A percentile compares a stretch with the other conserved stretches of the same genome.
Evolutionary conservation across 2,329 filamentous ascomycete genomes (phyloP).

Genomic region (Neodidymelliopsis sp.): DNA sequence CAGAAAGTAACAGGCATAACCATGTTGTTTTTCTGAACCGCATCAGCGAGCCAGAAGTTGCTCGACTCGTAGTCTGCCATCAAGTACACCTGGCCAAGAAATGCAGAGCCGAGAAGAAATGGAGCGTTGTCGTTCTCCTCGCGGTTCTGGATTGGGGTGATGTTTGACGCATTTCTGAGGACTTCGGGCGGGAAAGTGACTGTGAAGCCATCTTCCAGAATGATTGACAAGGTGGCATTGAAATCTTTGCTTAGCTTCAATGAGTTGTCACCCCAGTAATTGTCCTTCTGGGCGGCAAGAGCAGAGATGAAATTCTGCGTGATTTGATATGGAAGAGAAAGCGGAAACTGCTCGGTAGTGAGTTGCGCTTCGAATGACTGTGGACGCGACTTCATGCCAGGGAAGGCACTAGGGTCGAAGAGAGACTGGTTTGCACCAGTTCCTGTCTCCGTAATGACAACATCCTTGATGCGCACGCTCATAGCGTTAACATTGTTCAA

Average conservation of each 20-base stretch:
- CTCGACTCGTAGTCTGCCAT: slow-evolving; percentile 53
- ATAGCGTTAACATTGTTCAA: slow-evolving; percentile 44
- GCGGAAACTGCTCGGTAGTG: slow-evolving; percentile 53
- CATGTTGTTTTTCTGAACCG: slow-evolving; percentile 49
- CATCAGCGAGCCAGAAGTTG: slow-evolving; percentile 52
- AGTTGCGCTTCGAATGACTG: slow-evolving; percentile 51
- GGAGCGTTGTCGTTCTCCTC: slow-evolving; percentile 36
- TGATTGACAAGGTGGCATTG: slow-evolving; percentile 51
- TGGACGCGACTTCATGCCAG: slow-evolving; percentile 40
- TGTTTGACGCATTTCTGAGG: slow-evolving; percentile 49
- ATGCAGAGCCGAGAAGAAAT: slow-evolving; percentile 51
- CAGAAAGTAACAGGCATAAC: slow-evolving; percentile 54
- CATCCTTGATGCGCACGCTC: slow-evolving; percentile 50
- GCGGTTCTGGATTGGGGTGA: slow-evolving; percentile 46
- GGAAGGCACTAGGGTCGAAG: slow-evolving; percentile 42
- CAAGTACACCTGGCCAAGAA: slow-evolving; percentile 54
- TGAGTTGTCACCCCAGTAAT: slow-evolving; percentile 49
- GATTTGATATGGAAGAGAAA: slow-evolving; percentile 51
- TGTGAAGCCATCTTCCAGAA: slow-evolving; percentile 50
- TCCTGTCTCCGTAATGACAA: slow-evolving; percentile 45
- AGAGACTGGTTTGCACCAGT: slow-evolving; percentile 45
- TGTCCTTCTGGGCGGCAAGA: slow-evolving; percentile 46
- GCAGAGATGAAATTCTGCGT: slow-evolving; percentile 51
- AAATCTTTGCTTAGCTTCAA: slow-evolving; percentile 48
- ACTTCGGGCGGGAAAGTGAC: slow-evolving; percentile 51